Evolutionary conservation across 2,329 filamentous ascomycete species (phyloP), one percentile per base, ranked within the genome.

Genomic region (Tympanopsis confertula): DNA sequence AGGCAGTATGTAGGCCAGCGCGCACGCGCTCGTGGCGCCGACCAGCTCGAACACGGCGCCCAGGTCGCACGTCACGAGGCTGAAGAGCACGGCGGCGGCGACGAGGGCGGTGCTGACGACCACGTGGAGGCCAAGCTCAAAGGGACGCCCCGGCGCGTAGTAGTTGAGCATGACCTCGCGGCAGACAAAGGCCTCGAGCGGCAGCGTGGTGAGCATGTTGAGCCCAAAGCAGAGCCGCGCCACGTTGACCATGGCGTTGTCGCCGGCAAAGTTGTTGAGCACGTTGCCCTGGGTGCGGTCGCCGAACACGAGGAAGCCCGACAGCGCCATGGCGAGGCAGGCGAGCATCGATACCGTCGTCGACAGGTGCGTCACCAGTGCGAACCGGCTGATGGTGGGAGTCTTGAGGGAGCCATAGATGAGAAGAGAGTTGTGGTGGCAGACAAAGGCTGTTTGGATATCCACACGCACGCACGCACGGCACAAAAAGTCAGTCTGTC

Each of bases 161-260:
- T 94, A 95, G 45, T 86, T 87, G 47, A 86, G 74, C 85, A 95
- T 94, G 45, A 95, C 88, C 60, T 95, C 91, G 52, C 91, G 78
- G 60, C 91, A 98, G 39, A 98, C 91, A 57, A 98, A 98, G 13
- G 87, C 88, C 66, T 98, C 91, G 42, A 98, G 79, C 0, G 91
- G 91, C 24, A 98, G 68, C 2, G 91, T 96, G 13, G 91, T 95
- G 50, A 98, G 77, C 91, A 98, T 98, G 68, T 98, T 98, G 47
- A 98, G 73, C 2, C 91, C 91, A 54, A 98, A 96, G 62, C 86
- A 95, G 37, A 98, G 71, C 38, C 91, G 82, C 17, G 91, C 91
- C 41, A 98, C 71, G 59, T 95, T 96, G 54, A 96, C 87, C 76
- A 96, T 82, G 48, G 81, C 70, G 59, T 94, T 96, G 60, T 93